phyloP scores from a whole-genome alignment of 768 basidiomycete species.

The Holtermannia corniformis region DNA sequence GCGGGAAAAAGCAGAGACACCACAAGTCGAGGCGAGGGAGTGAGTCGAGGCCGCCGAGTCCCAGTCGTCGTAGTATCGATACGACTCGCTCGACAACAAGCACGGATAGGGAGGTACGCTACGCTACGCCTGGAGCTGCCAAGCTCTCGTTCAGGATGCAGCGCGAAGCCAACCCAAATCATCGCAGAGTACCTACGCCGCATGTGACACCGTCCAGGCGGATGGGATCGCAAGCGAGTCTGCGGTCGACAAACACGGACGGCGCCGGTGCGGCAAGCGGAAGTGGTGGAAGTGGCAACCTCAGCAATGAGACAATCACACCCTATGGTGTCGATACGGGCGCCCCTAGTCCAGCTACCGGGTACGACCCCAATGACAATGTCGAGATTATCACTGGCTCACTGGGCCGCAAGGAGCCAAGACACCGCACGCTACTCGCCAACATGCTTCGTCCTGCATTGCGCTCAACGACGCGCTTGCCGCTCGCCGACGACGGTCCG shows the following conservation, averaged over 20 bases:
- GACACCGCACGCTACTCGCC: conserved; percentile 23
- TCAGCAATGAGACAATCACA: background rate
- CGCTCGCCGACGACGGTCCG: background rate
- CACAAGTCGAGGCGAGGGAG: no score
- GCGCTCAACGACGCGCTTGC: background rate
- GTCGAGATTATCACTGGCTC: background rate
- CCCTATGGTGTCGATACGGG: no score
- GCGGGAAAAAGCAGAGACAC: no score
- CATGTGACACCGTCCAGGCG: background rate
- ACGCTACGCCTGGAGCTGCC: background rate
- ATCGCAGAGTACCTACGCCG: background rate
- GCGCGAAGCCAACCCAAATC: background rate
- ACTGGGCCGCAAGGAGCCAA: conserved; percentile 26
- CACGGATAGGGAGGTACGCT: background rate
- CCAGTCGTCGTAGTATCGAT: no score
- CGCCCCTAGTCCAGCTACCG: no score
- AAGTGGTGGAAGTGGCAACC: background rate
- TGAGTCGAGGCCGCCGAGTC: no score
- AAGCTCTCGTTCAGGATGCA: background rate
- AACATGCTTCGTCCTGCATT: conserved; percentile 28
- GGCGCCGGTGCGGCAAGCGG: background rate
- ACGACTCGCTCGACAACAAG: background rate
- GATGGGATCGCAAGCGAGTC: background rate
- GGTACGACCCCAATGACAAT: background rate
- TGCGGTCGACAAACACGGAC: background rate